A percentile compares a stretch with the other conserved stretches of the same genome.
Conservation (phyloP, 257 asterid species). For the Echium plantagineum region DNA sequence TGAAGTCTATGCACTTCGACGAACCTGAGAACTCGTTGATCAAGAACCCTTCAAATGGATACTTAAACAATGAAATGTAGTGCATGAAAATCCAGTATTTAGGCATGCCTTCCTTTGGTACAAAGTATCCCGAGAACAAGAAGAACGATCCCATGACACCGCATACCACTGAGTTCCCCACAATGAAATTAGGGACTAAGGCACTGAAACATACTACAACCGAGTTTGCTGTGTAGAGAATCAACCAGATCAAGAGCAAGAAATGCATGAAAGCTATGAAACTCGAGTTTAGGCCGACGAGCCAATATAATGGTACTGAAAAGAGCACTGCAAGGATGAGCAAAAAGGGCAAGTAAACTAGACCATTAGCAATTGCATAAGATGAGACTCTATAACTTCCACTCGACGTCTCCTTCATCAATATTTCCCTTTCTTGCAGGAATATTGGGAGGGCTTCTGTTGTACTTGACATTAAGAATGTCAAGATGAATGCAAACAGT, state of each 20-base stretch:
- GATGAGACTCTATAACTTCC: slow-evolving; percentile 91
- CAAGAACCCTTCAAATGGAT: slow-evolving; percentile 88
- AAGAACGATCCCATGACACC: slow-evolving; percentile 92
- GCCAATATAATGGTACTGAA: slow-evolving; percentile 63
- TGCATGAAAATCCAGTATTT: slow-evolving; percentile 82
- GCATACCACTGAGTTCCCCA: slow-evolving; percentile 68
- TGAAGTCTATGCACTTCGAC: slow-evolving; percentile 47
- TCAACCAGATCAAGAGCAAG: slow-evolving; percentile 61
- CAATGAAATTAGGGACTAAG: slow-evolving; percentile 72
- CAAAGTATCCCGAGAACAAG: slow-evolving; percentile 83
- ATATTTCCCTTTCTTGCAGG: slow-evolving; percentile 79
- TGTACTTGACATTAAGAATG: slow-evolving; percentile 65
- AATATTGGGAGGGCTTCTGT: slow-evolving; percentile 87
- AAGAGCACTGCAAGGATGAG: slow-evolving; percentile 59
- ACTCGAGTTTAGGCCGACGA: slow-evolving; percentile 52
- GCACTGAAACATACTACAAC: slow-evolving; percentile 90
- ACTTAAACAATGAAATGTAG: slow-evolving; percentile 73
- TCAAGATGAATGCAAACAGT: slow-evolving; percentile 66
- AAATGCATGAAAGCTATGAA: slow-evolving; percentile 49
- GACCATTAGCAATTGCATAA: slow-evolving; percentile 62
- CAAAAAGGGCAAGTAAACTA: slow-evolving; percentile 76
- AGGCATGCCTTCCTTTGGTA: slow-evolving; percentile 63
- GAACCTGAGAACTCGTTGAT: slow-evolving; percentile 63
- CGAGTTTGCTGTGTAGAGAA: slow-evolving; percentile 83
- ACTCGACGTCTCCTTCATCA: slow-evolving; percentile 75